A percentile compares a stretch with the other conserved stretches of the same genome.
These are phyloP conservation scores for Yamadazyma conglobata DNA, from an alignment of 1,139 yeast genomes.

Conservation along the genomic window DNA sequence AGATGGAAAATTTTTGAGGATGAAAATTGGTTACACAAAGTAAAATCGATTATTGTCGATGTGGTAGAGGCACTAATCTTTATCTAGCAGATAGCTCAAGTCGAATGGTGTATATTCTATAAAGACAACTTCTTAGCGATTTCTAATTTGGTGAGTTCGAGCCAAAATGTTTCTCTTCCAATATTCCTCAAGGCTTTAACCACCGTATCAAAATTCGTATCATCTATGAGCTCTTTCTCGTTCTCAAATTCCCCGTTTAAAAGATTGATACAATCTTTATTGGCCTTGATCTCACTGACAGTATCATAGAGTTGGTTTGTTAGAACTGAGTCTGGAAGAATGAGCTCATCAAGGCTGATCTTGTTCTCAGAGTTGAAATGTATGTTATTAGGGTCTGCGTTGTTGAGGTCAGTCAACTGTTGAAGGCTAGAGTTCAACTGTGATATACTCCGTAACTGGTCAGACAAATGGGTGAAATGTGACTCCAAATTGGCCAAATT, in stretches of 20 bases:
- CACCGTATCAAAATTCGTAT: conserved; percentile 46
- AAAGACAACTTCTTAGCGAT: conserved; percentile 22
- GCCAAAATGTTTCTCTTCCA: conserved; percentile 74
- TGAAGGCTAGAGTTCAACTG: conserved; percentile 24
- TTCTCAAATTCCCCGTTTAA: conserved; percentile 50
- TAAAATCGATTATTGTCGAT: not conserved
- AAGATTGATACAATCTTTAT: conserved; percentile 59
- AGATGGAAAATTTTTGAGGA: conserved; percentile 9
- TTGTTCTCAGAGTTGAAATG: conserved; percentile 12
- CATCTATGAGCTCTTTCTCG: conserved; percentile 33
- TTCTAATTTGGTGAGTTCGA: conserved; percentile 35
- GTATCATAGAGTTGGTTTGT: conserved; percentile 56
- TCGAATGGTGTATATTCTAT: no score
- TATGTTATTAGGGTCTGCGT: conserved; percentile 16
- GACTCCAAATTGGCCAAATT: conserved; percentile 30
- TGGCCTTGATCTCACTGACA: conserved; percentile 64
- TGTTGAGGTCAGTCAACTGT: conserved; percentile 23
- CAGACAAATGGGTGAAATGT: conserved; percentile 32
- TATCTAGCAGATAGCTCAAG: not conserved
- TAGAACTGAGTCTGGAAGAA: conserved; percentile 41
- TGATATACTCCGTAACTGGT: conserved; percentile 27
- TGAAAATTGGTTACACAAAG: conserved; percentile 5
- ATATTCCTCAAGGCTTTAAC: conserved; percentile 56
- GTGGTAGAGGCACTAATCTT: not conserved
- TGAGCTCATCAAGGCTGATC: conserved; percentile 31